Percentiles rank a stretch among this genome's conserved stretches.
These are phyloP conservation scores for Aureobasidium sp. DNA, from an alignment of 2,329 filamentous ascomycete genomes.

Conservation along the genomic window DNA sequence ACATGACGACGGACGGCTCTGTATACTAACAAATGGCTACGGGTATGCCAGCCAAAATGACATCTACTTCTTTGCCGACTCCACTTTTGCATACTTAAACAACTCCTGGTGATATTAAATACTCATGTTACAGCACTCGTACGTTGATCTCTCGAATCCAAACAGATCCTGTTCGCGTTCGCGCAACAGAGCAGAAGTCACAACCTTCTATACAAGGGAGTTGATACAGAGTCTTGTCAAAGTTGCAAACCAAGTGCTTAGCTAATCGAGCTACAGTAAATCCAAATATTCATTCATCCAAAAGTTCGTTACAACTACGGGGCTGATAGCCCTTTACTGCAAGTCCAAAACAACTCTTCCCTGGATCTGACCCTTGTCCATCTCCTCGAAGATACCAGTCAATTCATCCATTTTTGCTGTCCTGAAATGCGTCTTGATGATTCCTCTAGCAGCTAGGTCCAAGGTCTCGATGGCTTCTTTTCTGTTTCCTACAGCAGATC, in stretches of 20 bases:
- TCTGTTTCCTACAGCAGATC: slow-evolving; percentile 40
- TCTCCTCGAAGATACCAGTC: slow-evolving; percentile 40
- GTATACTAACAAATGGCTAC: slow-evolving; percentile 8
- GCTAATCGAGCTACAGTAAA: not conserved
- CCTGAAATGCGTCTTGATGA: slow-evolving; percentile 44
- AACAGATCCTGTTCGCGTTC: not conserved
- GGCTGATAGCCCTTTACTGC: not conserved
- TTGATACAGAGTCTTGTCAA: not conserved
- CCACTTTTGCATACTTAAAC: not conserved
- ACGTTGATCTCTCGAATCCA: not conserved
- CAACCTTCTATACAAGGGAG: not conserved
- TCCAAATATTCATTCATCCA: not conserved
- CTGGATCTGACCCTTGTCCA: slow-evolving; percentile 39
- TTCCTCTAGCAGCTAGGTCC: slow-evolving; percentile 37
- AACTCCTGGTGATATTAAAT: not conserved
- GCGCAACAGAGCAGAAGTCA: not conserved
- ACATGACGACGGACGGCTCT: slow-evolving; percentile 13
- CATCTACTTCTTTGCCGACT: not conserved
- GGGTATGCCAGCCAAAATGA: slow-evolving; percentile 6
- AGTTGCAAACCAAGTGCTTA: not conserved
- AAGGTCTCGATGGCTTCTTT: slow-evolving; percentile 45
- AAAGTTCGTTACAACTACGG: not conserved
- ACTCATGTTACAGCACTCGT: not conserved
- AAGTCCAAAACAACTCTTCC: slow-evolving; percentile 45
- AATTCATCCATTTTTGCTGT: slow-evolving; percentile 43